A percentile compares a stretch with the other conserved stretches of the same genome.
phyloP scores from a whole-genome alignment of 2,329 filamentous ascomycete species.

The Phoma sp. region DNA sequence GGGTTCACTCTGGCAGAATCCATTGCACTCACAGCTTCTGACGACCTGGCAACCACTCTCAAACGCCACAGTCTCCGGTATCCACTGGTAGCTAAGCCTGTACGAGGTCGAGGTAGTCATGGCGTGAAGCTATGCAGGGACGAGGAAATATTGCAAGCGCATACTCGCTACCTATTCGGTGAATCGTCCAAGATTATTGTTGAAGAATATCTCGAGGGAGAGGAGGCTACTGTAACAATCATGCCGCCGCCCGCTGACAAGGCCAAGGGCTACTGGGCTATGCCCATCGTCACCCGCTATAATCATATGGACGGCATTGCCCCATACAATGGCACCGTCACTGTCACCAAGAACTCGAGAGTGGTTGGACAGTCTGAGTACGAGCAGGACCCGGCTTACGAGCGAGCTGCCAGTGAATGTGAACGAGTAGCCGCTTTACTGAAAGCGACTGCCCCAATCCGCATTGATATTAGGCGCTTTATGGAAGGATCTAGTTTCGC shows the following conservation, averaged over 20 bases:
- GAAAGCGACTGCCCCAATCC: slow-evolving; percentile 52
- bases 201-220: slow-evolving; percentile 56
- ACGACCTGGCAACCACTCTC: slow-evolving; percentile 28
- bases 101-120: slow-evolving; percentile 57
- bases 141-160: slow-evolving; percentile 39
- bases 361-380: slow-evolving; percentile 49
- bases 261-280: slow-evolving; percentile 48
- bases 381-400: not conserved
- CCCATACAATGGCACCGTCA: slow-evolving; percentile 57
- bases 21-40: not conserved
- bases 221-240: slow-evolving; percentile 59
- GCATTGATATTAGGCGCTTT: slow-evolving; percentile 55
- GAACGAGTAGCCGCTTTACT: slow-evolving; percentile 49
- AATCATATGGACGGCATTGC: slow-evolving; percentile 57
- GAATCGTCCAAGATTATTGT: slow-evolving; percentile 52
- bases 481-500: slow-evolving; percentile 46
- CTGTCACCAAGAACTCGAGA: slow-evolving; percentile 56
- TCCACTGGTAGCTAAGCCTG: slow-evolving; percentile 57
- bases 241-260: slow-evolving; percentile 54
- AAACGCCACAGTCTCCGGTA: slow-evolving; percentile 17
- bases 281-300: slow-evolving; percentile 56
- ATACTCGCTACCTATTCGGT: slow-evolving; percentile 44
- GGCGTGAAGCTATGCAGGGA: slow-evolving; percentile 56
- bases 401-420: not conserved
- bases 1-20: slow-evolving; percentile 32